Conservation (phyloP, 495 filamentous ascomycete genomes). For the Sporormia fimetaria region DNA sequence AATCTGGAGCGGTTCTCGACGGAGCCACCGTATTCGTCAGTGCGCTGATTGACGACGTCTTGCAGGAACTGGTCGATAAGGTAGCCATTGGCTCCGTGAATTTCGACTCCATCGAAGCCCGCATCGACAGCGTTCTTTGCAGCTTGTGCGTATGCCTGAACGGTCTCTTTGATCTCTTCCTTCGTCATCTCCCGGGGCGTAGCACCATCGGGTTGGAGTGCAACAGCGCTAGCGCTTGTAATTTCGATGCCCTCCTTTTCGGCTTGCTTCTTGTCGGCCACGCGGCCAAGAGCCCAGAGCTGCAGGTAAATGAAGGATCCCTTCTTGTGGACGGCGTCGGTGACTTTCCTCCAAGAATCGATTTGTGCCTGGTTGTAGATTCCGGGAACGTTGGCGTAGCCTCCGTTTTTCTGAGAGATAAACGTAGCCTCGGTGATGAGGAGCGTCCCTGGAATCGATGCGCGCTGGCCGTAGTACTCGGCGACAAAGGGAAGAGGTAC, state of each 20-base stretch:
- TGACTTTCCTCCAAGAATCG: conserved; percentile 49
- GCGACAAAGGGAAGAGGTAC: conserved; percentile 33
- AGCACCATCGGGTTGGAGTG: conserved; percentile 31
- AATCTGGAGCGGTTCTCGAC: conserved; percentile 60
- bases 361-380: conserved; percentile 54
- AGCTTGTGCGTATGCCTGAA: conserved; percentile 48
- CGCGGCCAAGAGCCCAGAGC: conserved; percentile 57
- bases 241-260: conserved; percentile 33
- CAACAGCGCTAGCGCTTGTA: conserved; percentile 40
- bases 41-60: conserved; percentile 49
- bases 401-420: conserved; percentile 45
- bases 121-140: conserved; percentile 53
- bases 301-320: conserved; percentile 54
- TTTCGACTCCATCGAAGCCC: conserved; percentile 68
- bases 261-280: conserved; percentile 34
- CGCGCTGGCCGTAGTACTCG: conserved; percentile 54
- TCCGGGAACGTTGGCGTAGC: conserved; percentile 47
- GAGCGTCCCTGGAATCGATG: conserved; percentile 47
- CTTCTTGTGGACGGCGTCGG: conserved; percentile 54
- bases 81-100: conserved; percentile 66
- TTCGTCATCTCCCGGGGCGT: conserved; percentile 41
- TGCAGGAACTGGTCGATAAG: conserved; percentile 65
- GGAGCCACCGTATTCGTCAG: conserved; percentile 58
- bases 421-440: conserved; percentile 56
- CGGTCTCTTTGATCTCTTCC: conserved; percentile 46